A percentile compares a stretch with the other conserved stretches of the same genome.
Conservation (phyloP, 352 stramenopile species). For the Pythium diclinum region DNA sequence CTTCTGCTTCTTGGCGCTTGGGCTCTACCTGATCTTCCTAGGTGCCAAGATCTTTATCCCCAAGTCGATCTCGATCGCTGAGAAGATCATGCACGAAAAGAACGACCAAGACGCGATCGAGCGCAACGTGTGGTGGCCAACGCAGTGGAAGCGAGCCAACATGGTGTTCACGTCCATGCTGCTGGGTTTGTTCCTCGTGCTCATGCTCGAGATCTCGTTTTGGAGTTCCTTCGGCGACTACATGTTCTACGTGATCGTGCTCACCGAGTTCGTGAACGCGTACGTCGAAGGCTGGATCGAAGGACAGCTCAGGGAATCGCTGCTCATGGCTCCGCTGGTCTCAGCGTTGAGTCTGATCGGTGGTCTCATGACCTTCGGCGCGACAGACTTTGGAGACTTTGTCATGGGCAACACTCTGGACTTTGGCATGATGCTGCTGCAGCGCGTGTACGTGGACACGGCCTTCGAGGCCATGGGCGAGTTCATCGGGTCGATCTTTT, state of each 20-base stretch:
- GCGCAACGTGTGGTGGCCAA: conserved; percentile 85
- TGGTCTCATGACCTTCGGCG: conserved; percentile 93
- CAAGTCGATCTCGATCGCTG: conserved; percentile 86
- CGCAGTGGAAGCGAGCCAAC: conserved; percentile 94
- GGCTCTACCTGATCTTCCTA: conserved; percentile 82
- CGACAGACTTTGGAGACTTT: conserved; percentile 96
- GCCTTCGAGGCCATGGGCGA: conserved; percentile 75
- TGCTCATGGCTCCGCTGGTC: conserved; percentile 90
- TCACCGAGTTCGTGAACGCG: conserved; percentile 88
- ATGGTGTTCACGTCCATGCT: conserved; percentile 93
- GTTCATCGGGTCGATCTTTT: conserved; percentile 43
- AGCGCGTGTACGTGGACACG: conserved; percentile 89
- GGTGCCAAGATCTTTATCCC: conserved; percentile 91
- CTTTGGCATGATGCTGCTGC: conserved; percentile 94
- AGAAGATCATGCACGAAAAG: conserved; percentile 86
- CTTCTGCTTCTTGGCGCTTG: conserved; percentile 91
- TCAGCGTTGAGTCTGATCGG: conserved; percentile 89
- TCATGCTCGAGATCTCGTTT: conserved; percentile 96
- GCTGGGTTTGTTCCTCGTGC: conserved; percentile 90
- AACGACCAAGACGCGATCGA: conserved; percentile 61
- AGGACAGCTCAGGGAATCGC: conserved; percentile 86
- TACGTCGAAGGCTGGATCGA: conserved; percentile 89
- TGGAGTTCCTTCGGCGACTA: conserved; percentile 94
- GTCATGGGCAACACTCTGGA: conserved; percentile 93
- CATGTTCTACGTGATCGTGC: conserved; percentile 96